Evolutionary conservation across 805 yeast species (phyloP).

Genomic region (Hanseniaspora jakobsenii): DNA sequence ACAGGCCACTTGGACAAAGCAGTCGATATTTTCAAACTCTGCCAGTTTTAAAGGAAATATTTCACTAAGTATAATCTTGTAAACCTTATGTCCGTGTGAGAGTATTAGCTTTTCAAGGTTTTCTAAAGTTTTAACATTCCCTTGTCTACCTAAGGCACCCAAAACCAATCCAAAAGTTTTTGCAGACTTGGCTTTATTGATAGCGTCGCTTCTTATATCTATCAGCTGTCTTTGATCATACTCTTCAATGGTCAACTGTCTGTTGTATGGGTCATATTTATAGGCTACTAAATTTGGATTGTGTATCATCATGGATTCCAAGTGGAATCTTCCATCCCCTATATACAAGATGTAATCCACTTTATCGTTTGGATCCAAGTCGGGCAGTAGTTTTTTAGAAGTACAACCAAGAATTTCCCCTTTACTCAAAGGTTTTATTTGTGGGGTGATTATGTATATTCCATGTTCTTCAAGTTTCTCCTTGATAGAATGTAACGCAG

Average conservation of each 20-base stretch:
- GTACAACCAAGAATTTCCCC: conserved; percentile 97
- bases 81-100: conserved; percentile 51
- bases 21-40: conserved; percentile 86
- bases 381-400: conserved; percentile 56
- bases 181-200: conserved; percentile 46
- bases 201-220: conserved; percentile 60
- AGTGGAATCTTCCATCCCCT: conserved; percentile 93
- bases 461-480: conserved; percentile 39
- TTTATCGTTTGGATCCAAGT: conserved; percentile 31
- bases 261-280: conserved; percentile 88
- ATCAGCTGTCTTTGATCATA: conserved; percentile 81
- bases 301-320: conserved; percentile 94
- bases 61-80: conserved; percentile 77
- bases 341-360: conserved; percentile 75
- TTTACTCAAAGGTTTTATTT: conserved; percentile 79
- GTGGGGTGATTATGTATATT: conserved; percentile 69
- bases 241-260: conserved; percentile 78
- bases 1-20: conserved; percentile 94
- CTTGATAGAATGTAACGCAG: conserved; percentile 71
- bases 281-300: conserved; percentile 87
- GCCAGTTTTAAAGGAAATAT: conserved; percentile 87
- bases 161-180: conserved; percentile 69
- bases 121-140: conserved; percentile 64
- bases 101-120: conserved; percentile 47
- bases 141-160: conserved; percentile 94